Conservation (phyloP, 2,329 filamentous ascomycete genomes). For the Periconia sp. region DNA sequence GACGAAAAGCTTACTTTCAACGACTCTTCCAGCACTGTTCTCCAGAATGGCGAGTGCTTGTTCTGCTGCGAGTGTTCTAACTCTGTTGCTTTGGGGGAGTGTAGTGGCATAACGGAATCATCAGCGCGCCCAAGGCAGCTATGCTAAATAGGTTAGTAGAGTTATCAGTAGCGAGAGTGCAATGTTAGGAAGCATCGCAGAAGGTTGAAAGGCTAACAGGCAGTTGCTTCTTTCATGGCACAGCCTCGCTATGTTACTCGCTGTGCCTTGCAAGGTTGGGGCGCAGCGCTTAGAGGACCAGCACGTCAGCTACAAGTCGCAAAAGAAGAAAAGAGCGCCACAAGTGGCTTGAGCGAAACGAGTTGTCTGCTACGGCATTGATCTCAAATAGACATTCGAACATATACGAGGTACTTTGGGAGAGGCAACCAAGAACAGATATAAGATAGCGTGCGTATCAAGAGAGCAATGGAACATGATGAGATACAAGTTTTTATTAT, state of each 20-base stretch:
- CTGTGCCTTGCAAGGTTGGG: neutral
- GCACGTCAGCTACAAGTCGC: neutral
- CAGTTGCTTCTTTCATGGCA: neutral
- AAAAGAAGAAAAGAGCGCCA: no score
- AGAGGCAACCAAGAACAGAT: no score
- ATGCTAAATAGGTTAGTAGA: neutral
- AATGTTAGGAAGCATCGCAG: neutral
- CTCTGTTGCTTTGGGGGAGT: neutral
- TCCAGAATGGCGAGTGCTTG: conserved; percentile 29
- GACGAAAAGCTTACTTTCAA: conserved; percentile 18
- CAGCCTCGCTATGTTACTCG: neutral
- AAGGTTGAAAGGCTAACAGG: neutral
- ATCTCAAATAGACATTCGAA: no score
- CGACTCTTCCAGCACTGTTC: conserved; percentile 19
- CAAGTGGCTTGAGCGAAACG: no score
- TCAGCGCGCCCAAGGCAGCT: neutral
- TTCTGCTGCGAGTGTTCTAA: conserved; percentile 23
- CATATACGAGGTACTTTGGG: no score
- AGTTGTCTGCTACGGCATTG: no score
- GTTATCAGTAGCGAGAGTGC: neutral
- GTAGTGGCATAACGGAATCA: neutral
- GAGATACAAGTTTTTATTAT: no score
- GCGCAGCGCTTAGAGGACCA: neutral
- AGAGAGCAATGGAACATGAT: no score
- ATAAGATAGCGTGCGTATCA: no score